A percentile compares a stretch with the other conserved stretches of the same genome.
Conservation (phyloP, 805 yeast species). For the Millerago galiae region DNA sequence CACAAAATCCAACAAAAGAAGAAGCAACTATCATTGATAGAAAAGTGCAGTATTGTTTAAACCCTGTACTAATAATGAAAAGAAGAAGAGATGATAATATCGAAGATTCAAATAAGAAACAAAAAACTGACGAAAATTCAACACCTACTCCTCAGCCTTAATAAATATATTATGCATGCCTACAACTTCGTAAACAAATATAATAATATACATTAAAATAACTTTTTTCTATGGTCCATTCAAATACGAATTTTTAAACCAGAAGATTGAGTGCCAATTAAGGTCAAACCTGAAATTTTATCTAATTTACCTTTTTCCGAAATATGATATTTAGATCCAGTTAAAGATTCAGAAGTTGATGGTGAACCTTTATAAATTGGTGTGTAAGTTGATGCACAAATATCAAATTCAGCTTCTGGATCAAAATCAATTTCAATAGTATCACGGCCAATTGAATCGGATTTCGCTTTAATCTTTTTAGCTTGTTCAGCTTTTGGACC, state of each 20-base stretch:
- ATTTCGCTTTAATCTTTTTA: slow-evolving; percentile 66
- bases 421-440: slow-evolving; percentile 89
- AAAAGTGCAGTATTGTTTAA: slow-evolving; percentile 55
- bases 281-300: slow-evolving; percentile 65
- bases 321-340: slow-evolving; percentile 81
- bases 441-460: slow-evolving; percentile 79
- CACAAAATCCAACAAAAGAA: slow-evolving; percentile 45
- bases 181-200: not conserved
- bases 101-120: slow-evolving; percentile 24
- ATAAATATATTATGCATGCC: not conserved
- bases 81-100: slow-evolving; percentile 30
- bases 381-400: slow-evolving; percentile 80
- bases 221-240: not conserved
- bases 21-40: slow-evolving; percentile 58
- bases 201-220: not conserved
- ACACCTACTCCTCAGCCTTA: slow-evolving; percentile 1
- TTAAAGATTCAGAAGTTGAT: slow-evolving; percentile 67
- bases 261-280: slow-evolving; percentile 86
- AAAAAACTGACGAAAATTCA: slow-evolving; percentile 5
- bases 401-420: slow-evolving; percentile 83
- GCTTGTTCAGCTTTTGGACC: slow-evolving; percentile 91
- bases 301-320: slow-evolving; percentile 76
- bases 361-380: slow-evolving; percentile 83
- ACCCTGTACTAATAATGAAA: slow-evolving; percentile 49
- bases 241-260: slow-evolving; percentile 56